Base-by-base conservation (phyloP, 345 rosid species). In the Linum usitatissimum region DNA sequence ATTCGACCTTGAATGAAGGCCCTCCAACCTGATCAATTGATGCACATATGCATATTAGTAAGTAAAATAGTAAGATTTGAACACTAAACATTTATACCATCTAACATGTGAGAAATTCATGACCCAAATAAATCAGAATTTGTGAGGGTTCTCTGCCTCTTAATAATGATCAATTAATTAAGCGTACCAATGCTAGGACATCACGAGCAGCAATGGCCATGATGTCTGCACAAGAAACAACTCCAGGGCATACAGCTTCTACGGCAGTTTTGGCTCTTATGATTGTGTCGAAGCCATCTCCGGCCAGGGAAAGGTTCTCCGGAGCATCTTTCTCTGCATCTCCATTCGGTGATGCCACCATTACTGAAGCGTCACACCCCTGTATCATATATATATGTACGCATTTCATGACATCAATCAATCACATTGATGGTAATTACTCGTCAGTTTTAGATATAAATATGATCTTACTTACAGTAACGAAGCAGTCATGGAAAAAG, bases 401-500 rank as follows among this genome's bases (percentile, higher is more conserved):
- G n/a, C n/a, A n/a, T n/a, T n/a, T n/a, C 36, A 31, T 31, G 36
- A n/a, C n/a, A n/a, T 31, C 3, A 31, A 31, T 6, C 36, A 31
- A 31, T 31, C 36, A 31, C 3, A 31, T 31, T 31, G 6, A 31
- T n/a, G n/a, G n/a, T n/a, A n/a, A n/a, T n/a, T n/a, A n/a, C n/a
- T 31, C 3, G 6, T 31, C 3, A 31, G 6, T 31, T 2, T 2
- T 31, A 31, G 36, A 31, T 31, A 31, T 31, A 31, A 6, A 34
- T 8, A 54, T 20, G 5, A 15, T 21, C 59, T 30, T 77, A 91
- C 97, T n/a, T n/a, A n/a, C n/a, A 75, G 70, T 76, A 42, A 89
- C 79, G 49, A 92, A 89, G 77, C 99, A 92, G 62, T 92, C 99
- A 64, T 92, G 99, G 73, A 87, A 92, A 71, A 92, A 89, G 39